Percentiles rank a stretch among this genome's conserved stretches.
phyloP scores from a whole-genome alignment of 2,329 filamentous ascomycete species.

The Exophiala lecanii-corni region DNA sequence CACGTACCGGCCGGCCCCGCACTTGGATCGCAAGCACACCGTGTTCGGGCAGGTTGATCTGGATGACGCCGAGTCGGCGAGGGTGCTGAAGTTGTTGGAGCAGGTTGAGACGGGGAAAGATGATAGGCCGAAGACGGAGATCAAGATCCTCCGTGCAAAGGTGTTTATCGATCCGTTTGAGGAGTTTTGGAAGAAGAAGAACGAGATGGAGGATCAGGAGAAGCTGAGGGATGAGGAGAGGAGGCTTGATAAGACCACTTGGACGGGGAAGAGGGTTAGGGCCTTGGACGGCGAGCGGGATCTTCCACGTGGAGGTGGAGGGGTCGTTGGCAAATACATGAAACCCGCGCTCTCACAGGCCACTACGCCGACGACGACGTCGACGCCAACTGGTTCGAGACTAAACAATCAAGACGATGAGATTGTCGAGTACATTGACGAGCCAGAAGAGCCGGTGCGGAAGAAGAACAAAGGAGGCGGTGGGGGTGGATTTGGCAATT shows the following conservation, averaged over 20 bases:
- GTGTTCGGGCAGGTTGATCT: slow-evolving; percentile 79
- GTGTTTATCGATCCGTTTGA: slow-evolving; percentile 94
- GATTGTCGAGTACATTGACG: slow-evolving; percentile 57
- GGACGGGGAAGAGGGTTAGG: slow-evolving; percentile 89
- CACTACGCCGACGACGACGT: too few relatives aligned
- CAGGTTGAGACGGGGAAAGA: slow-evolving; percentile 67
- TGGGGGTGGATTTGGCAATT: slow-evolving; percentile 84
- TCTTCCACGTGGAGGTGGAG: slow-evolving; percentile 35
- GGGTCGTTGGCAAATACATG: slow-evolving; percentile 74
- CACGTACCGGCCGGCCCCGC: slow-evolving; percentile 75
- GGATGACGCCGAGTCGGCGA: slow-evolving; percentile 53
- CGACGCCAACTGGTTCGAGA: neutral
- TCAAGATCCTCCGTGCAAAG: slow-evolving; percentile 74
- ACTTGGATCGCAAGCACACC: slow-evolving; percentile 95
- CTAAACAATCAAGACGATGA: slow-evolving; percentile 44
- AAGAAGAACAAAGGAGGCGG: slow-evolving; percentile 68
- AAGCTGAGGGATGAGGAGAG: slow-evolving; percentile 29
- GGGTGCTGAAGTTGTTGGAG: slow-evolving; percentile 72
- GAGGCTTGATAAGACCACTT: slow-evolving; percentile 69
- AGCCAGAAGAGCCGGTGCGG: slow-evolving; percentile 65
- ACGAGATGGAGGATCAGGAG: slow-evolving; percentile 56
- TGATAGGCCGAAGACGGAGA: slow-evolving; percentile 70
- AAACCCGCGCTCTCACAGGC: slow-evolving; percentile 44
- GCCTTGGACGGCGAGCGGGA: slow-evolving; percentile 50
- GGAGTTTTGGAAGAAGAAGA: slow-evolving; percentile 76